Conservation (phyloP, 1,284 basidiomycete species). For the Leccinum ambiguum region DNA sequence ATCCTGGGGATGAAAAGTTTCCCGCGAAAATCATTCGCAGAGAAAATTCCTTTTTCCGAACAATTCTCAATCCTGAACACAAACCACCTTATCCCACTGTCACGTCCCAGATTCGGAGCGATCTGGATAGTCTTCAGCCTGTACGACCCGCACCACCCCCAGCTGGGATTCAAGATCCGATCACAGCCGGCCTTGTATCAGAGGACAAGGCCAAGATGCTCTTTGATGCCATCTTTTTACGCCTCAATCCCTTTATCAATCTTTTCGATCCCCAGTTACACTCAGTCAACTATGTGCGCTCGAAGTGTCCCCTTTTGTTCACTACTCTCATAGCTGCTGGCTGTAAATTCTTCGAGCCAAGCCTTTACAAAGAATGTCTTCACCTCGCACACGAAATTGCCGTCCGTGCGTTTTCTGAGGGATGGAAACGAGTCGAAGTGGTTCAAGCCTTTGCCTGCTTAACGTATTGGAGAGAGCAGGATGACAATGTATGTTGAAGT, state of each 20-base stretch:
- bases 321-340: conserved; percentile 80
- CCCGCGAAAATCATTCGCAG: conserved; percentile 67
- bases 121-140: conserved; percentile 34
- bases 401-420: conserved; percentile 73
- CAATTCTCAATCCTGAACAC: conserved; percentile 72
- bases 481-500: conserved; percentile 60
- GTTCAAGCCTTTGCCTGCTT: conserved; percentile 83
- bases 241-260: conserved; percentile 83
- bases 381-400: conserved; percentile 70
- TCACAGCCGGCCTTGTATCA: conserved; percentile 63
- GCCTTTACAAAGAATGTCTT: conserved; percentile 64
- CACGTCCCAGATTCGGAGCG: conserved; percentile 22
- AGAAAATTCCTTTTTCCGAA: conserved; percentile 79
- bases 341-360: conserved; percentile 80
- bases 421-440: conserved; percentile 76
- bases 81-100: conserved; percentile 40
- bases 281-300: conserved; percentile 71
- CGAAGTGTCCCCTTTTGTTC: conserved; percentile 75
- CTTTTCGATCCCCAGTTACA: conserved; percentile 80
- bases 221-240: conserved; percentile 74
- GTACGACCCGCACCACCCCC: conserved; percentile 37
- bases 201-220: conserved; percentile 65
- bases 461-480: conserved; percentile 85
- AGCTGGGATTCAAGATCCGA: conserved; percentile 57
- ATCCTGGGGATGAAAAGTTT: conserved; percentile 57